phyloP scores from a whole-genome alignment of 2,329 filamentous ascomycete species.

The Alternaria ventricosa region DNA sequence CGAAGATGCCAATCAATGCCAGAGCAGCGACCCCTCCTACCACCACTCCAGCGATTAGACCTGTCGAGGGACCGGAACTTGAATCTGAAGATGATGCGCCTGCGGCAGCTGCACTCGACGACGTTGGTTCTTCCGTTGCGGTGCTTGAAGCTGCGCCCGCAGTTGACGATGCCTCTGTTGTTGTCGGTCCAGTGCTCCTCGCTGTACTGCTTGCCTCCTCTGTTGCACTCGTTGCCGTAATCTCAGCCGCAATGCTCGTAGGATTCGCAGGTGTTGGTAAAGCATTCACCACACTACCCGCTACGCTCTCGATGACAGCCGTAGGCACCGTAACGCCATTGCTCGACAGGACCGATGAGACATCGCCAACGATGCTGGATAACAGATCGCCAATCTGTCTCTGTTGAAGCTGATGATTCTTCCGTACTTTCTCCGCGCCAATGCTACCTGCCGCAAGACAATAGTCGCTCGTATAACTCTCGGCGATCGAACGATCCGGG shows the following conservation, averaged over 20 bases:
- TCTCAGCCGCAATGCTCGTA: background rate
- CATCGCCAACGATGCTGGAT: constrained; percentile 16
- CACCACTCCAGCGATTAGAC: constrained; percentile 18
- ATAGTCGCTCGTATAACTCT: background rate
- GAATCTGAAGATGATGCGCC: background rate
- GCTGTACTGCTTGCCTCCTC: background rate
- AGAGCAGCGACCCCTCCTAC: constrained; percentile 18
- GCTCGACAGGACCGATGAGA: constrained; percentile 13
- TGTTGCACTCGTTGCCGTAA: background rate
- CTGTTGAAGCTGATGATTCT: constrained; percentile 5
- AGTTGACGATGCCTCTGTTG: background rate
- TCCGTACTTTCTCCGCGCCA: background rate
- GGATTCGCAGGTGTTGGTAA: background rate
- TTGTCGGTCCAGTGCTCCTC: background rate
- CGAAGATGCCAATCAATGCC: constrained; percentile 13
- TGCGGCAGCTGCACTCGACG: background rate
- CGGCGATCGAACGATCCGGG: background rate
- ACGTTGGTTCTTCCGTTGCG: background rate
- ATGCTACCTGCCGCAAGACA: constrained; percentile 17
- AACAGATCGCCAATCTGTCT: constrained; percentile 16
- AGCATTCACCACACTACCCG: constrained; percentile 1
- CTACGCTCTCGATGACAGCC: constrained; percentile 1
- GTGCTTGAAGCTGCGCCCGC: background rate
- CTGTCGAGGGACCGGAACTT: constrained; percentile 3
- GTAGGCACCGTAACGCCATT: constrained; percentile 6